Evolutionary conservation across 2,329 filamentous ascomycete species (phyloP).

Genomic region (Colletotrichum sp.): DNA sequence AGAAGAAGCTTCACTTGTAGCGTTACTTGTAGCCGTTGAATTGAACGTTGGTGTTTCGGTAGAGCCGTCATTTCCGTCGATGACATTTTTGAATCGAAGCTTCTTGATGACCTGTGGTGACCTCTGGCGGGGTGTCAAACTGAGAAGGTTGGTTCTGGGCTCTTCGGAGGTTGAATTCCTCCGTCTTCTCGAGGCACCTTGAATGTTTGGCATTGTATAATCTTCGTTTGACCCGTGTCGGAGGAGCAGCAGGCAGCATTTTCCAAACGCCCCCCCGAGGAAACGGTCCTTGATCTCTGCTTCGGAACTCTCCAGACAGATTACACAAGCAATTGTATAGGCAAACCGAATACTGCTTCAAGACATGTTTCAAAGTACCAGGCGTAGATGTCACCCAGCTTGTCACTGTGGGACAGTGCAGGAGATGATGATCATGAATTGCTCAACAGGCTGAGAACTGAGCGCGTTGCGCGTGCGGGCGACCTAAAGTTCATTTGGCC

Average conservation of each 20-base stretch:
- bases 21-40: not conserved
- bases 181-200: not conserved
- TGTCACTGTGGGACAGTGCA: not conserved
- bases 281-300: not conserved
- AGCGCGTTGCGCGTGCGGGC: not conserved
- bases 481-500: not conserved
- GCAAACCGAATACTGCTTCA: not conserved
- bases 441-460: not conserved
- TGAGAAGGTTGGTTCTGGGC: not conserved
- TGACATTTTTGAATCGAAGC: not conserved
- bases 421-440: not conserved
- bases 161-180: not conserved
- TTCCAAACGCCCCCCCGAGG: not conserved
- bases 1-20: not conserved
- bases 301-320: not conserved
- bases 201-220: not conserved
- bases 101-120: not conserved
- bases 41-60: not conserved
- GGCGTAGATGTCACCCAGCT: not conserved
- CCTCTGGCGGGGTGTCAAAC: not conserved
- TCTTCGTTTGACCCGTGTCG: not conserved
- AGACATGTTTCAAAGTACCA: not conserved
- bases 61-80: not conserved
- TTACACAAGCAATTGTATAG: not conserved
- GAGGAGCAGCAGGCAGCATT: not conserved